phyloP scores from a whole-genome alignment of 176 grass and related monocot species.

The Raddia distichophylla region DNA sequence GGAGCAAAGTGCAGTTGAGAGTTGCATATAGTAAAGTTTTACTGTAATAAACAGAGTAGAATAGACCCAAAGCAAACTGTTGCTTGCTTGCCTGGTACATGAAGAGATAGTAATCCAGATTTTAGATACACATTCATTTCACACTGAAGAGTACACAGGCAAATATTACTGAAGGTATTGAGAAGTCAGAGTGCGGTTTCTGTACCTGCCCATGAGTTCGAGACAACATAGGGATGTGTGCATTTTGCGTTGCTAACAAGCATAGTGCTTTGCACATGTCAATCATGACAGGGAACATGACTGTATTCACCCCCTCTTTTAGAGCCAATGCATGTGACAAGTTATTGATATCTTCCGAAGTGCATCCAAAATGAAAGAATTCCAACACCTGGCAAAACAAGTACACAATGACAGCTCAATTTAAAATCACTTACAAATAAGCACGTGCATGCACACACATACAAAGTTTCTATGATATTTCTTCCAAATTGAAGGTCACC shows the following conservation, averaged over 20 bases:
- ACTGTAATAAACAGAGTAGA: constrained; percentile 10
- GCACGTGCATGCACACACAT: too few species aligned
- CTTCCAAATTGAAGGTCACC: background rate
- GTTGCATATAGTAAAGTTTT: background rate
- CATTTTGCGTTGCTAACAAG: constrained; percentile 68
- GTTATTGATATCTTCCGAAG: constrained; percentile 98
- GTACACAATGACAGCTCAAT: constrained; percentile 27
- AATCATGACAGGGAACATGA: constrained; percentile 79
- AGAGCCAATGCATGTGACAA: constrained; percentile 77
- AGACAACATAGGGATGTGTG: constrained; percentile 68
- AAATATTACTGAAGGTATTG: background rate
- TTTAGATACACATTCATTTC: background rate
- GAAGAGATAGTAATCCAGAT: background rate
- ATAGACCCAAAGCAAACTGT: background rate
- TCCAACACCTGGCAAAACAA: constrained; percentile 67
- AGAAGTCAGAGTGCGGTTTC: background rate
- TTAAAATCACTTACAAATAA: background rate
- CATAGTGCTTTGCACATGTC: constrained; percentile 59
- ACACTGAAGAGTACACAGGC: background rate
- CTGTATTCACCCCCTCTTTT: constrained; percentile 72
- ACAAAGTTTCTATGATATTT: background rate
- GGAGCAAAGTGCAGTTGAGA: background rate
- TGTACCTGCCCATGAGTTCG: constrained; percentile 91
- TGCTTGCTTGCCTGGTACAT: background rate
- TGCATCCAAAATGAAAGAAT: constrained; percentile 97